Conservation (phyloP, 164 flowering plant species). For the Chimonanthus salicifolius region DNA sequence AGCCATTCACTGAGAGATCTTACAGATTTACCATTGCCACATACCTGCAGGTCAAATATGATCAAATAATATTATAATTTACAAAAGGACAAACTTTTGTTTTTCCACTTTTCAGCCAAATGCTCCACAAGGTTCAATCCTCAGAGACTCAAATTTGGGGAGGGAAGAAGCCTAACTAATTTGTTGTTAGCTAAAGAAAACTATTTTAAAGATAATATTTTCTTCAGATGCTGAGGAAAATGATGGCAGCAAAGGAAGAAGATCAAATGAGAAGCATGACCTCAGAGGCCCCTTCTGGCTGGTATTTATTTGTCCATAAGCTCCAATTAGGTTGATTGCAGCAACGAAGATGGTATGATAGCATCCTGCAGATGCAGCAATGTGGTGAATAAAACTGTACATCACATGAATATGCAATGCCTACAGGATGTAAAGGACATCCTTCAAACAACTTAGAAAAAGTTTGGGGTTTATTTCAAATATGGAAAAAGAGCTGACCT, state of each 20-base stretch:
- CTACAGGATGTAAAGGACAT: too few relatives aligned
- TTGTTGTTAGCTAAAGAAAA: not conserved
- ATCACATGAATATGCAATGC: too few relatives aligned
- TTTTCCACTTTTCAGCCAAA: too few relatives aligned
- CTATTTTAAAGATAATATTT: not conserved
- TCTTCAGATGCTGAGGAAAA: not conserved
- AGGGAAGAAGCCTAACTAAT: too few relatives aligned
- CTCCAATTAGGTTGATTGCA: conserved; percentile 30
- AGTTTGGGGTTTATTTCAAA: too few relatives aligned
- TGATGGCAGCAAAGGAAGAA: not conserved
- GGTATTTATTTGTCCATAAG: conserved; percentile 82
- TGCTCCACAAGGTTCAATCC: too few relatives aligned
- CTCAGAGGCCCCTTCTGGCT: conserved; percentile 68
- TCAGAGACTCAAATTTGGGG: too few relatives aligned
- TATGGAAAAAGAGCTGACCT: too few relatives aligned
- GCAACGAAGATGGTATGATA: conserved; percentile 22
- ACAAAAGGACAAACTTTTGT: too few relatives aligned
- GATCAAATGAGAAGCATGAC: conserved; percentile 26
- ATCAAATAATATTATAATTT: conserved; percentile 1
- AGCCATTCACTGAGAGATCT: conserved; percentile 76
- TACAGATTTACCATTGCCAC: conserved; percentile 80
- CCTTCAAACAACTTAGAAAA: too few relatives aligned
- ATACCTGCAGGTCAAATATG: conserved; percentile 50
- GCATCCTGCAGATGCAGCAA: conserved; percentile 27
- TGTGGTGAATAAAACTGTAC: not conserved